Conservation (phyloP, 1,284 basidiomycete genomes). For the Cryptococcus sp. region DNA sequence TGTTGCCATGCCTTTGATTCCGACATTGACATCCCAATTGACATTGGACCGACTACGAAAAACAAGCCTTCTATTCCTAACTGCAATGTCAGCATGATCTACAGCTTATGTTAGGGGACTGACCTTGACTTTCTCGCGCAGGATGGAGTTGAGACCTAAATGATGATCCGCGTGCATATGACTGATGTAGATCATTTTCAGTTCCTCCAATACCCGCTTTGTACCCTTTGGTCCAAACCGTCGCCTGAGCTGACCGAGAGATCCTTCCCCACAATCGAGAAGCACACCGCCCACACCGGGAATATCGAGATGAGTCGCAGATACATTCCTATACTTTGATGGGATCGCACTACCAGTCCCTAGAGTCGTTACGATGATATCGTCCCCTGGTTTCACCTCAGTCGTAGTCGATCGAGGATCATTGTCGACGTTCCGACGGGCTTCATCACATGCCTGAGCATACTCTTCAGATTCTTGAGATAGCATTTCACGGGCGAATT, state of each 20-base stretch:
- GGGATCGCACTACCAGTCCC: constrained; percentile 87
- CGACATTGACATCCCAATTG: constrained; percentile 48
- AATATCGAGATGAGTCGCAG: constrained; percentile 66
- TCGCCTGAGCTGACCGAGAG: constrained; percentile 79
- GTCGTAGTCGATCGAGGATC: constrained; percentile 10
- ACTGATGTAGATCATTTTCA: constrained; percentile 79
- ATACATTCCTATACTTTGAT: constrained; percentile 80
- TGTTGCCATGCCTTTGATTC: constrained; percentile 39
- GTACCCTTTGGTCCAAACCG: constrained; percentile 62
- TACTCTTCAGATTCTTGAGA: constrained; percentile 17
- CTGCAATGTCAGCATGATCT: constrained; percentile 8
- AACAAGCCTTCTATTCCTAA: constrained; percentile 45
- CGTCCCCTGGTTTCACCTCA: constrained; percentile 52
- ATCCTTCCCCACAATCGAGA: constrained; percentile 88
- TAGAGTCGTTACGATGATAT: constrained; percentile 69
- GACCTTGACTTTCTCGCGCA: constrained; percentile 69
- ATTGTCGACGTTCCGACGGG: constrained; percentile 14
- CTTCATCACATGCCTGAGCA: constrained; percentile 13
- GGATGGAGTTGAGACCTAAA: constrained; percentile 69
- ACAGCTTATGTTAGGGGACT: constrained; percentile 23
- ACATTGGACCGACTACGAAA: constrained; percentile 59
- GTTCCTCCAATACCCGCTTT: constrained; percentile 57
- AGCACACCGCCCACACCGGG: constrained; percentile 66
- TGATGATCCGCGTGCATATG: constrained; percentile 95
- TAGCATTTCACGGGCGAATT: constrained; percentile 11